Evolutionary conservation across 352 stramenopile species (phyloP).

Genomic region (Plasmopara viticola): DNA sequence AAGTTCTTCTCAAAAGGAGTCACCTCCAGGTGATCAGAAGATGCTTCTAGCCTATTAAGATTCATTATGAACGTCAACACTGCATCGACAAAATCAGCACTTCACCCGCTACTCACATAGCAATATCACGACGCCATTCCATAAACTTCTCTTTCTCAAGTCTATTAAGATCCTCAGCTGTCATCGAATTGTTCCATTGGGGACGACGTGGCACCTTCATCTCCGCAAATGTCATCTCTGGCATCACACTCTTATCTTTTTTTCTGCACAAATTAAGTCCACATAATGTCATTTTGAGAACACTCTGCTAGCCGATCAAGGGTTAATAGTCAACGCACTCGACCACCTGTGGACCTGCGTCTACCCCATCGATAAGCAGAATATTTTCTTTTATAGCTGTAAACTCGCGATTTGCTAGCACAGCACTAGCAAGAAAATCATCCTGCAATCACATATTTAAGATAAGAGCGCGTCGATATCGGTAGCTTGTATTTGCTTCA

Average conservation of each 20-base stretch:
- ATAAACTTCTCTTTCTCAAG: conserved; percentile 97
- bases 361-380: conserved; percentile 63
- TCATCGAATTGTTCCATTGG: conserved; percentile 92
- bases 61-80: conserved; percentile 6
- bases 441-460: conserved; percentile 39
- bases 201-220: conserved; percentile 96
- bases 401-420: conserved; percentile 89
- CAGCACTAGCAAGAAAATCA: conserved; percentile 89
- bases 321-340: conserved; percentile 34
- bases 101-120: conserved; percentile 44
- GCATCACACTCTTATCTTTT: conserved; percentile 42
- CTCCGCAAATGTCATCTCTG: conserved; percentile 90
- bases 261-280: conserved; percentile 23
- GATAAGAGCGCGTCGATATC: not conserved
- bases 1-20: conserved; percentile 99
- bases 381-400: conserved; percentile 87
- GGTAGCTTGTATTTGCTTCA: not conserved
- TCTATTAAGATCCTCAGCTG: conserved; percentile 91
- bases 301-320: not conserved
- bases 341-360: conserved; percentile 52
- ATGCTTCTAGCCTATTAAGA: conserved; percentile 55
- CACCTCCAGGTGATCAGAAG: conserved; percentile 81
- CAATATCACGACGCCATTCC: conserved; percentile 95
- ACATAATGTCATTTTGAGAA: not conserved
- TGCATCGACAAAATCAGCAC: not conserved